phyloP scores from a whole-genome alignment of 2,329 filamentous ascomycete genomes.

The Teratosphaeria zuluensis region DNA sequence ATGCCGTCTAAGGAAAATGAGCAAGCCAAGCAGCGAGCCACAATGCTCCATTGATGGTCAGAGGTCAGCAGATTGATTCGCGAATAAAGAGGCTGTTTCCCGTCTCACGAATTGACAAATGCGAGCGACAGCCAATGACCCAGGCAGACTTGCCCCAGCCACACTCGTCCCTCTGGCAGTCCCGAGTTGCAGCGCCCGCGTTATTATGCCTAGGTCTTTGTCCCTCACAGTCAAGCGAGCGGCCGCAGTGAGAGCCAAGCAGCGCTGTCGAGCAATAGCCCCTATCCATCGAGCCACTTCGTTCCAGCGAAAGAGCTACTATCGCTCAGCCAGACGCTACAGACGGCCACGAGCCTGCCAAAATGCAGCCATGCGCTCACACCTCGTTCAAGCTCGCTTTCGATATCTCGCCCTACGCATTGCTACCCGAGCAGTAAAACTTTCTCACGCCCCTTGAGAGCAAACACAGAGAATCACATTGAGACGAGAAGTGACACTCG shows the following conservation, averaged over 20 bases:
- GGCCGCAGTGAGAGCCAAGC: not conserved
- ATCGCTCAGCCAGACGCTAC: not conserved
- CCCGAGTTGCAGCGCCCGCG: no score
- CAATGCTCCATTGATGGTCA: no score
- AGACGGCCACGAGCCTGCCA: not conserved
- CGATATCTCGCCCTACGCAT: not conserved
- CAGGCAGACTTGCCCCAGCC: no score
- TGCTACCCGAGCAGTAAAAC: not conserved
- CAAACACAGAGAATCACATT: not conserved
- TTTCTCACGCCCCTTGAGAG: not conserved
- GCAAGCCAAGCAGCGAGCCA: not conserved
- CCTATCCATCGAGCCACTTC: not conserved
- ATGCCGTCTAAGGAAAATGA: not conserved
- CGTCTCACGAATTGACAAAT: no score
- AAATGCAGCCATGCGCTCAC: no score
- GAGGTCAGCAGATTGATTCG: no score
- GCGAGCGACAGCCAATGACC: no score
- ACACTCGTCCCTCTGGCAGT: no score
- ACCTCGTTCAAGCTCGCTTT: not conserved
- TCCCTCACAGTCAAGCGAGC: no score
- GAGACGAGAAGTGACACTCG: not conserved
- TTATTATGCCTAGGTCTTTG: no score
- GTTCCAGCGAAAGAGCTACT: not conserved
- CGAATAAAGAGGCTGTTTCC: no score
- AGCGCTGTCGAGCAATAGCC: not conserved